Percentiles rank a stretch among this genome's conserved stretches.
phyloP scores from a whole-genome alignment of 768 basidiomycete genomes.

The Serpula lacrymans region DNA sequence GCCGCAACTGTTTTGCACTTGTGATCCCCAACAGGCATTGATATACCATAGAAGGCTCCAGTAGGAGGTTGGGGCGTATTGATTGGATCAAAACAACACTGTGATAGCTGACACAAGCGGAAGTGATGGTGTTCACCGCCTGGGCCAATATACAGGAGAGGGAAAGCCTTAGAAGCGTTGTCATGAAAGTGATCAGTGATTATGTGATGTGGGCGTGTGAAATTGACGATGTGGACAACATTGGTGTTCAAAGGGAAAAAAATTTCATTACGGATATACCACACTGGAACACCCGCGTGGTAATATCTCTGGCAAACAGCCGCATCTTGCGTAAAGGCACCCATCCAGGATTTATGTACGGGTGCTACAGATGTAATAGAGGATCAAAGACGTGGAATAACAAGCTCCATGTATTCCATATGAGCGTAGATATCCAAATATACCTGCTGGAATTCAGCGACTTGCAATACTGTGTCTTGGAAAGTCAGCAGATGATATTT shows the following conservation, averaged over 20 bases:
- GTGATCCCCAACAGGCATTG: too few species aligned
- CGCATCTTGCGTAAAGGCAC: conserved; percentile 5
- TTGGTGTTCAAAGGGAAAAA: conserved; percentile 2
- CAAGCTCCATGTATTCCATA: conserved; percentile 8
- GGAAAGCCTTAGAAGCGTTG: background rate
- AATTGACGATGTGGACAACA: background rate
- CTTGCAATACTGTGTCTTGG: conserved; percentile 2
- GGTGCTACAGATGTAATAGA: background rate
- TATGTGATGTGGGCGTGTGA: conserved; percentile 3
- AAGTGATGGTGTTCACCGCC: conserved; percentile 2
- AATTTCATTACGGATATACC: background rate
- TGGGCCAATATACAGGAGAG: conserved; percentile 1
- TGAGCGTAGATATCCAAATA: conserved; percentile 5
- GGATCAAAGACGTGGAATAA: conserved; percentile 1
- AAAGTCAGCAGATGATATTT: conserved; percentile 1
- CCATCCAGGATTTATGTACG: conserved; percentile 7
- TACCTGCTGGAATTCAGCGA: conserved; percentile 4
- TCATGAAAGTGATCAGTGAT: background rate
- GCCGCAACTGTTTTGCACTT: too few species aligned
- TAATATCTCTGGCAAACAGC: conserved; percentile 3
- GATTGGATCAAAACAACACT: too few species aligned
- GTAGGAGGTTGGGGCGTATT: too few species aligned
- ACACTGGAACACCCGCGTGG: conserved; percentile 8
- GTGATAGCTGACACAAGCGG: too few species aligned
- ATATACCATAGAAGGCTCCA: too few species aligned